Conservation (phyloP, 495 filamentous ascomycete genomes). For the Penicillium flavigenum region DNA sequence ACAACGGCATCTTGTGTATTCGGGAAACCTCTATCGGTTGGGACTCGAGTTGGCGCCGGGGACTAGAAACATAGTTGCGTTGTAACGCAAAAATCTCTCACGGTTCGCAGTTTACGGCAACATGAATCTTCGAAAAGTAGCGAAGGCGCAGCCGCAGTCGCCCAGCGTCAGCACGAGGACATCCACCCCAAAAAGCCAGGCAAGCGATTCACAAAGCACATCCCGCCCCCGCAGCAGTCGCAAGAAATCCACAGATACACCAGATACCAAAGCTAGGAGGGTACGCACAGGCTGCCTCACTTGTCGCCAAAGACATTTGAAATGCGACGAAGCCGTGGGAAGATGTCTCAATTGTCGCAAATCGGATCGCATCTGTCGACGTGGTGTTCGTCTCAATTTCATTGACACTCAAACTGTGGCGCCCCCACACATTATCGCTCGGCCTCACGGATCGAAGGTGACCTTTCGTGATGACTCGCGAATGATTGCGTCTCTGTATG, state of each 20-base stretch:
- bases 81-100: not conserved
- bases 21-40: constrained; percentile 14
- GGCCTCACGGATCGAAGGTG: constrained; percentile 66
- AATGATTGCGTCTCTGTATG: constrained; percentile 88
- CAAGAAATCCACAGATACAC: constrained; percentile 27
- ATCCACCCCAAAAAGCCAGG: constrained; percentile 23
- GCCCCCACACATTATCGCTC: constrained; percentile 62
- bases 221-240: constrained; percentile 17
- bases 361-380: constrained; percentile 78
- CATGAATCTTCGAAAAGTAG: constrained; percentile 27
- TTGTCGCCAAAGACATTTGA: constrained; percentile 73
- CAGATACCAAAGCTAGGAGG: constrained; percentile 58
- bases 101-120: not conserved
- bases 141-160: constrained; percentile 19
- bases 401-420: constrained; percentile 76
- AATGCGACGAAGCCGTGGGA: constrained; percentile 80
- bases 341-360: constrained; percentile 87
- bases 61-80: constrained; percentile 20
- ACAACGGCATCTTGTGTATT: constrained; percentile 20
- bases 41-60: constrained; percentile 22
- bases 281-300: constrained; percentile 78
- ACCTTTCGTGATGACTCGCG: constrained; percentile 87
- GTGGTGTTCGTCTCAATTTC: constrained; percentile 88
- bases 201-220: constrained; percentile 24
- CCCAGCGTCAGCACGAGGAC: constrained; percentile 13